Evolutionary conservation across 108 stramenopile species (phyloP), one percentile per base, ranked within the genome.

Genomic region (Parietichytrium sp.): DNA sequence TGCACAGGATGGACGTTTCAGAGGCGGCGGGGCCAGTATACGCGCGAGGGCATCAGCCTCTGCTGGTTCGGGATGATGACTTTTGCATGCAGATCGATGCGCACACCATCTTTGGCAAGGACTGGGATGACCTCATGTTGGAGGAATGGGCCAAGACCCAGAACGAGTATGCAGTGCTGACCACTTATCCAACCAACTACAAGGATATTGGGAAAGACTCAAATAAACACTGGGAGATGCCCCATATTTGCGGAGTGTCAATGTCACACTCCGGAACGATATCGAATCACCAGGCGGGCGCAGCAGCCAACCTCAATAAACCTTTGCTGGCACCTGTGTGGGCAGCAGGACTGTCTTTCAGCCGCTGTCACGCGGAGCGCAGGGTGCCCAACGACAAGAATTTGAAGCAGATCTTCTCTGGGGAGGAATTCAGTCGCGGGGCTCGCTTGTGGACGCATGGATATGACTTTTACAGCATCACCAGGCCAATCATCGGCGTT

Each of bases 81-180:
- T 98, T 95, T 83, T 98, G 96, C 91, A 92, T 98, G 93, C 94
- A 96, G 85, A 93, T 93, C 49, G 96, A 96, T 92, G 89, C 96
- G 3, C 95, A 96, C 81, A 92, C 90, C 51, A 87, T 91, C 54
- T 94, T 98, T 80, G 86, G 85, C 3, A 50, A 89, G 38, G 82
- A 89, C 25, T 98, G 97, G 97, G 97, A 98, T 83, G 83, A 53
- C 18, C 54, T 84, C 33, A 84, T 91, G 3, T 78, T 91, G 51
- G 25, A 88, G 18, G 89, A 95, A 81, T 97, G 95, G 95, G 83
- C 77, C 29, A 83, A 52, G 27, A 89, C 93, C 4, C 55, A 86
- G 4, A 98, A 98, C 84, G 97, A 98, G 88, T 98, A 94, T 86
- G 97, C 89, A 23, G 89, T 96, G 26, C 83, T 98, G 42, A 94